Conservation (phyloP, 768 basidiomycete genomes). For the Suillus spraguei region DNA sequence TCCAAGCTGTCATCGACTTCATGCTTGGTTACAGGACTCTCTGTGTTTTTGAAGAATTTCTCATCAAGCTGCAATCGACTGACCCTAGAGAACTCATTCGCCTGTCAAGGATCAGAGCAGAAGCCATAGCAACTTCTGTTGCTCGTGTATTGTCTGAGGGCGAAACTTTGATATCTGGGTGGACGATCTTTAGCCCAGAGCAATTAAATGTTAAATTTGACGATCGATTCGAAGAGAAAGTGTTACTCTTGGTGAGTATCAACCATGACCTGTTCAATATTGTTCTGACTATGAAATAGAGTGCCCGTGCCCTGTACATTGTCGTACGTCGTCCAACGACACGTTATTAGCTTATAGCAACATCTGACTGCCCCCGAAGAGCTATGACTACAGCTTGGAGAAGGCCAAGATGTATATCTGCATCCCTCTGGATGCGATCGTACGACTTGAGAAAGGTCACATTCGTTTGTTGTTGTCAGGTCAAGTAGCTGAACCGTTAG, state of each 20-base stretch:
- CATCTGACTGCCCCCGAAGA: slow-evolving; percentile 39
- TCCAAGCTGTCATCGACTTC: slow-evolving; percentile 93
- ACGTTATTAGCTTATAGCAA: not conserved
- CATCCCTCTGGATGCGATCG: slow-evolving; percentile 82
- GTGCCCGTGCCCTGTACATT: slow-evolving; percentile 65
- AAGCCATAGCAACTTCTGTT: slow-evolving; percentile 89
- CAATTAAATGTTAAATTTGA: slow-evolving; percentile 69
- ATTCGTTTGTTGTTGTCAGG: slow-evolving; percentile 8
- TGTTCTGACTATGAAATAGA: slow-evolving; percentile 25
- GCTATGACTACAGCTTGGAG: slow-evolving; percentile 91
- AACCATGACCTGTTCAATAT: not conserved
- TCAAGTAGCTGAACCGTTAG: slow-evolving; percentile 6
- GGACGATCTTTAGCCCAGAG: slow-evolving; percentile 90
- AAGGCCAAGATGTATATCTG: slow-evolving; percentile 91
- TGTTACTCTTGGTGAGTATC: slow-evolving; percentile 75
- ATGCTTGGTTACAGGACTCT: slow-evolving; percentile 86
- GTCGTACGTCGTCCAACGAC: slow-evolving; percentile 52
- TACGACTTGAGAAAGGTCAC: slow-evolving; percentile 75
- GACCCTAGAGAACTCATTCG: slow-evolving; percentile 90
- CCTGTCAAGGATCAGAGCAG: slow-evolving; percentile 85
- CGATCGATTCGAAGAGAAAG: slow-evolving; percentile 93
- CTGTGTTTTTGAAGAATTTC: slow-evolving; percentile 92
- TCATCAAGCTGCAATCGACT: slow-evolving; percentile 84
- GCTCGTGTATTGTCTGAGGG: slow-evolving; percentile 75
- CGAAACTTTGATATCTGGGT: slow-evolving; percentile 79